phyloP scores from a whole-genome alignment of 495 filamentous ascomycete genomes.

The Xylaria curta region DNA sequence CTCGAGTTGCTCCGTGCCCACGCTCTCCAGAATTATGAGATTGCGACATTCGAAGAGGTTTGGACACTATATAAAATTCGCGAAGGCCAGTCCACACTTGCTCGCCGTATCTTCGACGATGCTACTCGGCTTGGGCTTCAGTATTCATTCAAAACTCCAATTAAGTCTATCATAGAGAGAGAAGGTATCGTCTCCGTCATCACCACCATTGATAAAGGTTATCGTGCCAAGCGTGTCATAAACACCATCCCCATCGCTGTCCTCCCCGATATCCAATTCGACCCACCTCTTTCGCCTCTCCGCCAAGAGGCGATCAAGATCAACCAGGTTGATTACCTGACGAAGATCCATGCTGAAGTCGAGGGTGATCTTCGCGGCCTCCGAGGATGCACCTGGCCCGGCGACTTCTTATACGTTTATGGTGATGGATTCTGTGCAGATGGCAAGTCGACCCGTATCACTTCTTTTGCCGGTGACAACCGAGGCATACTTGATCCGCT shows the following conservation, averaged over 20 bases:
- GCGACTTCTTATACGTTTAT: background rate
- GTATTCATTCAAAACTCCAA: constrained; percentile 37
- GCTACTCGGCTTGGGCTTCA: constrained; percentile 28
- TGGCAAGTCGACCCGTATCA: constrained; percentile 6
- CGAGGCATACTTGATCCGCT: background rate
- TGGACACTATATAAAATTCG: constrained; percentile 38
- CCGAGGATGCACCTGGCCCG: constrained; percentile 1
- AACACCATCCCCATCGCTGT: constrained; percentile 39
- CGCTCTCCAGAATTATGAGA: constrained; percentile 30
- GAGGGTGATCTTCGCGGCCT: constrained; percentile 8
- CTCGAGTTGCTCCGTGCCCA: constrained; percentile 40
- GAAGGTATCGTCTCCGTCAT: constrained; percentile 20
- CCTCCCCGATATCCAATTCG: constrained; percentile 33
- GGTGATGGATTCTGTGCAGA: constrained; percentile 1
- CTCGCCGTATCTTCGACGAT: constrained; percentile 39
- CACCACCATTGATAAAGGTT: constrained; percentile 1
- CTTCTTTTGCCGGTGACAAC: background rate
- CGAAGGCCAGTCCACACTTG: constrained; percentile 40
- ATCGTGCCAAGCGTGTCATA: constrained; percentile 30
- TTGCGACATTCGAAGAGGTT: constrained; percentile 9
- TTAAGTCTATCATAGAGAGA: constrained; percentile 32
- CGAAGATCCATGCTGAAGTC: constrained; percentile 39
- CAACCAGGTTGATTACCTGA: constrained; percentile 34
- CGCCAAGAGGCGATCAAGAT: constrained; percentile 27
- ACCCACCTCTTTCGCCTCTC: constrained; percentile 31